Evolutionary conservation across 2,329 filamentous ascomycete species (phyloP).

Genomic region (Colletotrichum spinosum): DNA sequence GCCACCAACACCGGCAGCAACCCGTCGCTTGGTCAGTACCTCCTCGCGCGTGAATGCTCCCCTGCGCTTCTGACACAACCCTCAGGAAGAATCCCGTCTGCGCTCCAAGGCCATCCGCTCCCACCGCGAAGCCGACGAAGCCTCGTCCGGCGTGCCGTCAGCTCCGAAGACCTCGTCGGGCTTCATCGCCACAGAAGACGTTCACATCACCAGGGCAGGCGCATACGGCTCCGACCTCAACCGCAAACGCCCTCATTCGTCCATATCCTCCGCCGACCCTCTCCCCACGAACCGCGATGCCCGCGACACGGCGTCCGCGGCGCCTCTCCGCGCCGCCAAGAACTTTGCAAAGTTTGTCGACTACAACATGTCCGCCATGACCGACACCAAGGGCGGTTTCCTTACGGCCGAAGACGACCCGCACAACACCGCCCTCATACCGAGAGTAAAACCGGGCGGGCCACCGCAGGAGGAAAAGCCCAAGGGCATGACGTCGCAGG

Average conservation of each 20-base stretch:
- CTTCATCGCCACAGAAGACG: constrained; percentile 76
- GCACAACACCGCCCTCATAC: constrained; percentile 78
- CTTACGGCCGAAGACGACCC: constrained; percentile 92
- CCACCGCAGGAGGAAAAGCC: constrained; percentile 73
- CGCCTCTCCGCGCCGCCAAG: constrained; percentile 76
- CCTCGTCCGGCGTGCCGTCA: constrained; percentile 56
- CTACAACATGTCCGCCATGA: constrained; percentile 98
- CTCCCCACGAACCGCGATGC: constrained; percentile 78
- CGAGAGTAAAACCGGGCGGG: constrained; percentile 50
- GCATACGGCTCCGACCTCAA: constrained; percentile 51
- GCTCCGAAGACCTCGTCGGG: constrained; percentile 69
- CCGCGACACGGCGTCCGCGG: constrained; percentile 59
- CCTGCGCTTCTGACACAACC: constrained; percentile 31
- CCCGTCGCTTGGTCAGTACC: constrained; percentile 62
- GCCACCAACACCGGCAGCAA: constrained; percentile 66
- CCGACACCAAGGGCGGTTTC: constrained; percentile 96
- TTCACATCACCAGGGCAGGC: constrained; percentile 61
- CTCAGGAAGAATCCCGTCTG: constrained; percentile 85
- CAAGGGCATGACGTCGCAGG: constrained; percentile 86
- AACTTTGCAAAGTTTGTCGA: constrained; percentile 97
- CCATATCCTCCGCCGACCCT: constrained; percentile 62
- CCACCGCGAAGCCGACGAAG: constrained; percentile 74
- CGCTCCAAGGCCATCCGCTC: constrained; percentile 89
- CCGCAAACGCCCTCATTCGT: constrained; percentile 77
- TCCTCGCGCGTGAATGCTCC: constrained; percentile 39